Evolutionary conservation across 2,329 filamentous ascomycete genomes (phyloP).

Genomic region (Aspergillus pseudotamarii): DNA sequence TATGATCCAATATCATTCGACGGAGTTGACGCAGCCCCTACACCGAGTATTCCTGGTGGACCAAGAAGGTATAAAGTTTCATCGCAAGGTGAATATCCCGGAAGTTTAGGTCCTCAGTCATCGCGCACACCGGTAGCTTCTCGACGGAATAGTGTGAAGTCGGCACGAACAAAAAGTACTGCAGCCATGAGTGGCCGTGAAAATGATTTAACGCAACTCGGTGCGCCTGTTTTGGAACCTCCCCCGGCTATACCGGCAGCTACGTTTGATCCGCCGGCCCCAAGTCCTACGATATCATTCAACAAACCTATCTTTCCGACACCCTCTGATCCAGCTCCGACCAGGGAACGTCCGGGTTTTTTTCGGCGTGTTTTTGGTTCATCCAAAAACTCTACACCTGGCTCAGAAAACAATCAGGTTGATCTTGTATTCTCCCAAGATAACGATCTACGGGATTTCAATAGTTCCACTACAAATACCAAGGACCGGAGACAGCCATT

Average conservation of each 20-base stretch:
- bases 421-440: conserved; percentile 29
- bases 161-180: conserved; percentile 44
- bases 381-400: conserved; percentile 56
- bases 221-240: conserved; percentile 32
- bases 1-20: conserved; percentile 45
- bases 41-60: conserved; percentile 79
- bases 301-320: conserved; percentile 50
- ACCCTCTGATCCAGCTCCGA: conserved; percentile 46
- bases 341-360: conserved; percentile 79
- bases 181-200: conserved; percentile 35
- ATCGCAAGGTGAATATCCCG: conserved; percentile 35
- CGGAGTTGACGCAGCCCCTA: conserved; percentile 76
- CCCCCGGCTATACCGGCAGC: conserved; percentile 48
- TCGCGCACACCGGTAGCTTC: conserved; percentile 38
- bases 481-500: conserved; percentile 32
- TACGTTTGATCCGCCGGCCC: conserved; percentile 53
- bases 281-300: conserved; percentile 56
- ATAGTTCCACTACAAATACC: conserved; percentile 19
- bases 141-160: conserved; percentile 48
- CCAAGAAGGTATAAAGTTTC: conserved; percentile 62
- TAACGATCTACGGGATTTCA: conserved; percentile 27
- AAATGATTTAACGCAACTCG: conserved; percentile 30
- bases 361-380: conserved; percentile 90
- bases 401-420: conserved; percentile 20
- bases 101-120: conserved; percentile 24